Evolutionary conservation across 805 yeast species (phyloP), one percentile per base, ranked within the genome.

Genomic region (Yueomyces sinensis): DNA sequence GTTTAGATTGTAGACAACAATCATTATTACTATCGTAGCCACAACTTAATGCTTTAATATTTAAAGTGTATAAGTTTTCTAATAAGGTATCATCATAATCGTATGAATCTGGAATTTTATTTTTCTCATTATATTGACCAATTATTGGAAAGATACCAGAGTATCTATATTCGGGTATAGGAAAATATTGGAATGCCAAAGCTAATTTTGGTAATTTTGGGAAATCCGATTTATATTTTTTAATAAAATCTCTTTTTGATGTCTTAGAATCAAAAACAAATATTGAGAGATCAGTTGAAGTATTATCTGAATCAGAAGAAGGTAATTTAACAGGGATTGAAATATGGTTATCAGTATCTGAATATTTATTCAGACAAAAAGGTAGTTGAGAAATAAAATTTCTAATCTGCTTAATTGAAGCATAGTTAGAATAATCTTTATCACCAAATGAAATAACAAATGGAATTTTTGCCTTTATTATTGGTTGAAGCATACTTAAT

Each of bases 11-110:
- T 24, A 64, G 50, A 49, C 84, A 77, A 47, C 70, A 76, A 38
- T 76, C 83, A 48, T 77, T 77, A 34, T 72, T 70, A 49, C 76
- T 82, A 42, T 77, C 83, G 40, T 74, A 79, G 0, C 84, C 84
- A 19, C 75, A 80, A 37, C 76, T 66, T 2, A 70, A 64, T 0
- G 68, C 76, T 30, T 64, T 59, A 3, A 76, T 72, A 1, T 73
- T 70, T 4, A 66, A 40, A 4, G 61, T 54, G 15, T 58, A 61
- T 15, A 77, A 47, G 0, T 63, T 47, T 13, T 60, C 49, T 31
- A 25, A 25, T 15, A 33, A 33, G 13, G 20, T 33, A 22, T 22
- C 24, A 15, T 27, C 31, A 15, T 33, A 22, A 31, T 20, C 54
- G 23, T 44, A 49, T 27, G 27, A 41, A 31, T 52, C 45, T 61